These are phyloP conservation scores for Candida multigemmis DNA, from an alignment of 805 yeast genomes.

Conservation along the genomic window DNA sequence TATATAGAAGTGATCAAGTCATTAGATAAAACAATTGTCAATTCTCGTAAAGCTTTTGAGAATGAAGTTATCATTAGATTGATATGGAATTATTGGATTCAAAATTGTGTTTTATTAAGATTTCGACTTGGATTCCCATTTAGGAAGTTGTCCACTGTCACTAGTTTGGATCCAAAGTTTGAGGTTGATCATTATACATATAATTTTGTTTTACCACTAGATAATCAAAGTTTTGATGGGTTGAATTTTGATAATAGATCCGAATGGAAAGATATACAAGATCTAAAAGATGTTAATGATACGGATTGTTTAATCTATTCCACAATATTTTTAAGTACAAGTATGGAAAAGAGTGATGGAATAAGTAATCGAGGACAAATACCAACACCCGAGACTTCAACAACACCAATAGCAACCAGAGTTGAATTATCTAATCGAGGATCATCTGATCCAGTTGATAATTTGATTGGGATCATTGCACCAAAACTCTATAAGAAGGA, in stretches of 20 bases:
- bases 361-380: too few species aligned
- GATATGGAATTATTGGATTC: conserved; percentile 15
- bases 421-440: too few species aligned
- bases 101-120: conserved; percentile 8
- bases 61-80: conserved; percentile 11
- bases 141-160: conserved; percentile 4
- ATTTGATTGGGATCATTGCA: too few species aligned
- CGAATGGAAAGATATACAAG: conserved; percentile 5
- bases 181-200: conserved; percentile 6
- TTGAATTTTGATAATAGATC: conserved; percentile 3
- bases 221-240: conserved; percentile 4
- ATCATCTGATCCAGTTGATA: too few species aligned
- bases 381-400: too few species aligned
- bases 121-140: conserved; percentile 12
- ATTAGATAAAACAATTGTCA: conserved; percentile 1
- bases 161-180: conserved; percentile 4
- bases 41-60: conserved; percentile 13
- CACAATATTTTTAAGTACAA: too few species aligned
- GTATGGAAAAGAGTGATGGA: too few species aligned
- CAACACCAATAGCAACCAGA: too few species aligned
- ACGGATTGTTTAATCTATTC: too few species aligned
- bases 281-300: conserved; percentile 4
- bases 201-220: conserved; percentile 11
- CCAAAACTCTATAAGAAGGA: too few species aligned
- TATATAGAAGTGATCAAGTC: conserved; percentile 7